Base-by-base conservation (phyloP, 768 basidiomycete species). In the Hortiboletus campestris region DNA sequence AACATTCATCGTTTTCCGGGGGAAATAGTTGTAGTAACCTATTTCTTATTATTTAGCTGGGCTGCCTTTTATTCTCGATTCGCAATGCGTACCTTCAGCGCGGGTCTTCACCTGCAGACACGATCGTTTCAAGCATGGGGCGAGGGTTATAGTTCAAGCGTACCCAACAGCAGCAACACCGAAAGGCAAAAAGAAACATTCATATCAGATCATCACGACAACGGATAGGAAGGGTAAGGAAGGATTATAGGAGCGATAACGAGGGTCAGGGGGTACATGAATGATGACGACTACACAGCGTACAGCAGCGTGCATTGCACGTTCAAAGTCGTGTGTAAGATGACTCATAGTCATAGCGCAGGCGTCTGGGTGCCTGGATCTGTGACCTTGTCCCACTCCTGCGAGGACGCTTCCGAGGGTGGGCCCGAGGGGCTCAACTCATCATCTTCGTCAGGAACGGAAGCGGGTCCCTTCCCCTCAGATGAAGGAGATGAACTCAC, bases 371-470 rank as follows among this genome's bases (percentile, higher is more conserved):
- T 75, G 56, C 83, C 88, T 46, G 88, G 80, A 68, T 92, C 89
- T 63, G 90, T 89, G 76, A 94, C 73, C 63, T 80, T 86, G 75
- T 94, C 91, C 91, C 91, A 94, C 70, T 92, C 91, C 74, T 91
- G 89, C 48, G 91, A 94, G 40, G 91, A 91, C 32, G 89, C 78
- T 76, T 90, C 91, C 54, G 91, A 93, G 51, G 90, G 91, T 51
- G 89, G 87, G 41, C 87, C 84, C 50, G 78, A 79, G 55, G 83
- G 84, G 71, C 84, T 87, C 64, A 75, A 73, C 62, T 84, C 84
- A 53, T 65, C 69, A 56, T 74, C 81, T 56, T 84, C 83, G 63
- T 82, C 82, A 56, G 72, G 70, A 52, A 65, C 66, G 47, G 68
- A 65, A 61, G 60, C 54, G 20, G 53, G 58, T 25, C 55, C 58